phyloP scores from a whole-genome alignment of 2,329 filamentous ascomycete species.

The Septoria linicola region DNA sequence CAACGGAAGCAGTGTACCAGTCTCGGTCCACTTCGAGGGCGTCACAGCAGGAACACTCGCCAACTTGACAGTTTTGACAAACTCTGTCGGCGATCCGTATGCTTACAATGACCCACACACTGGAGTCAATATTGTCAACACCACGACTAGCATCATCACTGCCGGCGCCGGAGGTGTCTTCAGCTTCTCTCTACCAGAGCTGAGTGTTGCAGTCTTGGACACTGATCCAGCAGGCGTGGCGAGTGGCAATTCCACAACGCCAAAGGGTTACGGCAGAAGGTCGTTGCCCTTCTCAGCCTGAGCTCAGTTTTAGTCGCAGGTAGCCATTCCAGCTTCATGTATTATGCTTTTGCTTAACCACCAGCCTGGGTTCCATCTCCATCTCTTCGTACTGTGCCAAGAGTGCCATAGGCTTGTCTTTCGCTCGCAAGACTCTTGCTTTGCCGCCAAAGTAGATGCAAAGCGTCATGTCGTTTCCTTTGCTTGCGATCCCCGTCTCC shows the following conservation, averaged over 20 bases:
- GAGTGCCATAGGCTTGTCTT: no score
- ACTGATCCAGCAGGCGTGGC: constrained; percentile 21
- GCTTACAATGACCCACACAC: constrained; percentile 28
- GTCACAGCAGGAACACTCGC: constrained; percentile 36
- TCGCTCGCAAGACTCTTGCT: no score
- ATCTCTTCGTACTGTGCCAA: no score
- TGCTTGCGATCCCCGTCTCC: no score
- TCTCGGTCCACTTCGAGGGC: constrained; percentile 41
- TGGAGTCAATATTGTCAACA: constrained; percentile 53
- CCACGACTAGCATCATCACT: constrained; percentile 41
- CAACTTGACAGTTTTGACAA: constrained; percentile 46
- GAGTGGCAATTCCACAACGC: background rate
- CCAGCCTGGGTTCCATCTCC: no score
- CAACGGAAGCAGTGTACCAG: constrained; percentile 32
- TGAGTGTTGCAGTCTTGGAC: constrained; percentile 59
- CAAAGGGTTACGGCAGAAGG: background rate
- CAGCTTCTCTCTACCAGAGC: constrained; percentile 53
- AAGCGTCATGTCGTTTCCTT: no score
- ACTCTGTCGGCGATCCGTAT: constrained; percentile 35
- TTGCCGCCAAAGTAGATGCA: no score
- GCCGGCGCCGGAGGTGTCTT: constrained; percentile 52
- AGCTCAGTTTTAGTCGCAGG: no score
- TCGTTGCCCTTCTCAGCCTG: background rate
- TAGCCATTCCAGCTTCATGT: no score
- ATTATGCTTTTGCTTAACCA: no score